phyloP scores from a whole-genome alignment of 1,284 basidiomycete species.

The Cutaneotrichosporon sp. region DNA sequence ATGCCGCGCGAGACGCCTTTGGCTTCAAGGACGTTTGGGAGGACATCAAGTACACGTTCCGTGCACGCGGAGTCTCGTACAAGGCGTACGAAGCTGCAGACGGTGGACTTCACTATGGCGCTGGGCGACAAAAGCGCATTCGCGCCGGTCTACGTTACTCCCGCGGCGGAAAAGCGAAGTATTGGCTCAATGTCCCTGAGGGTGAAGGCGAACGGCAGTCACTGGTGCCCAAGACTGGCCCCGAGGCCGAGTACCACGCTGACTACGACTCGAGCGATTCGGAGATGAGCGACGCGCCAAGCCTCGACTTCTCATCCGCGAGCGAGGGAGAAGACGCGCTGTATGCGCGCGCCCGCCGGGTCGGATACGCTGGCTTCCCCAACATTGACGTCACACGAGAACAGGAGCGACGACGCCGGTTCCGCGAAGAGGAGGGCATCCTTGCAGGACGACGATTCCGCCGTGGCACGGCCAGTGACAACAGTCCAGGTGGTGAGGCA shows the following conservation, averaged over 20 bases:
- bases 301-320: slow-evolving; percentile 38
- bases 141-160: slow-evolving; percentile 85
- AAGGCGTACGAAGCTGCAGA: slow-evolving; percentile 93
- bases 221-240: slow-evolving; percentile 57
- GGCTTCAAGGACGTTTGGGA: slow-evolving; percentile 80
- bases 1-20: slow-evolving; percentile 82
- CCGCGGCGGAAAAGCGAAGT: slow-evolving; percentile 78
- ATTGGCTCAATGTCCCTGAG: slow-evolving; percentile 74
- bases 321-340: slow-evolving; percentile 53
- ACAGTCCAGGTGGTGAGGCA: too few species aligned
- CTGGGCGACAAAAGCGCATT: slow-evolving; percentile 73
- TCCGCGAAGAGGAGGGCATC: slow-evolving; percentile 47
- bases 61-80: slow-evolving; percentile 88
- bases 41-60: slow-evolving; percentile 75
- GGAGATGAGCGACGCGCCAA: slow-evolving; percentile 45
- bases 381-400: slow-evolving; percentile 71
- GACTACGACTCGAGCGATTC: slow-evolving; percentile 35
- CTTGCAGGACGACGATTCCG: slow-evolving; percentile 37
- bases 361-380: slow-evolving; percentile 90
- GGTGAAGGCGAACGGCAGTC: slow-evolving; percentile 57
- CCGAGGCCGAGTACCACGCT: slow-evolving; percentile 31
- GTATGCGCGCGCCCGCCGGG: slow-evolving; percentile 63
- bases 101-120: slow-evolving; percentile 79
- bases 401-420: slow-evolving; percentile 29
- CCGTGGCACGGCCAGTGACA: not conserved